Conservation (phyloP, 768 basidiomycete genomes). For the Mycena metata region DNA sequence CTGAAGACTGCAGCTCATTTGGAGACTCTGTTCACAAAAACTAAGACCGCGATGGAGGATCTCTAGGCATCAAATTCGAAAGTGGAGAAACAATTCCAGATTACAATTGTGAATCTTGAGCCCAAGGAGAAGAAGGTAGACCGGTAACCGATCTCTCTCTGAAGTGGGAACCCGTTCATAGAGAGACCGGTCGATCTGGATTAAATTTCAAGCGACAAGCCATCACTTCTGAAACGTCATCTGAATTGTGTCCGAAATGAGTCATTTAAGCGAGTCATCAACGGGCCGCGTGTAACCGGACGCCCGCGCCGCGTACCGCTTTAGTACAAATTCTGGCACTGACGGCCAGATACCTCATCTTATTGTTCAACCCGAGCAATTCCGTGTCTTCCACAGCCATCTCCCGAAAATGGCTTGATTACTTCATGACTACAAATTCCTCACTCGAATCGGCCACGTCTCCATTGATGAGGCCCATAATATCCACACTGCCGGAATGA, state of each 20-base stretch:
- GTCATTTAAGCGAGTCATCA: not conserved
- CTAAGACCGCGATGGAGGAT: too few relatives aligned
- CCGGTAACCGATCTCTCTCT: too few relatives aligned
- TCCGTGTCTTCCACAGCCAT: not conserved
- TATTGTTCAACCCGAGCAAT: constrained; percentile 17
- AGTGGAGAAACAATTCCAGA: too few relatives aligned
- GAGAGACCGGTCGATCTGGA: constrained; percentile 16
- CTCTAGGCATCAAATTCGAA: too few relatives aligned
- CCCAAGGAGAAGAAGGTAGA: too few relatives aligned
- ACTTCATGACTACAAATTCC: not conserved
- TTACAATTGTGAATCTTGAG: too few relatives aligned
- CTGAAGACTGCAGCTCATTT: too few relatives aligned
- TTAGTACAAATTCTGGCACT: too few relatives aligned
- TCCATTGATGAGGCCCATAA: constrained; percentile 14
- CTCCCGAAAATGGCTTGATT: constrained; percentile 3
- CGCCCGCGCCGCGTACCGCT: not conserved
- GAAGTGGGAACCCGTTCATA: too few relatives aligned
- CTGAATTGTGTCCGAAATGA: not conserved
- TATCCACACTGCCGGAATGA: not conserved
- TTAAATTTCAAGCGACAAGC: not conserved
- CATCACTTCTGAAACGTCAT: not conserved
- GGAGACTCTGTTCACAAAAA: too few relatives aligned
- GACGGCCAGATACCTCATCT: constrained; percentile 12
- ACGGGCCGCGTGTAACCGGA: not conserved
- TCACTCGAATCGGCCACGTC: not conserved